phyloP scores from a whole-genome alignment of 1,284 basidiomycete species.

The Hortiboletus rubellus region DNA sequence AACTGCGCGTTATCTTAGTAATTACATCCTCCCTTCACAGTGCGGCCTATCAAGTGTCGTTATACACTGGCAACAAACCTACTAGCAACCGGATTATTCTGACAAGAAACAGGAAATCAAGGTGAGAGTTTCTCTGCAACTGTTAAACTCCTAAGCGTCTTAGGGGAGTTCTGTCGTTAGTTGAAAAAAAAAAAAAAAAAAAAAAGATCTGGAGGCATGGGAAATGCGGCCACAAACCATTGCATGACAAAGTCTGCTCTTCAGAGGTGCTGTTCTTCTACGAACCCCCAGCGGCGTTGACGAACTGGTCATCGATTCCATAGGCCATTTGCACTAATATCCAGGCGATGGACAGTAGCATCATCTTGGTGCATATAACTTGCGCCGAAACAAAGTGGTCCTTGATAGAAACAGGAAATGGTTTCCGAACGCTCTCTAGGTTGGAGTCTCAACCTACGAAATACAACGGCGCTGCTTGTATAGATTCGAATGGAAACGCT shows the following conservation, averaged over 20 bases:
- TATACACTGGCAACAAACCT: conserved; percentile 27
- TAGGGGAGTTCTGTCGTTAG: conserved; percentile 50
- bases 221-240: conserved; percentile 67
- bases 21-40: conserved; percentile 83
- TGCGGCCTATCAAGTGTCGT: conserved; percentile 68
- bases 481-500: conserved; percentile 49
- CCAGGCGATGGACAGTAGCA: conserved; percentile 48
- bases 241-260: conserved; percentile 69
- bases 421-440: conserved; percentile 61
- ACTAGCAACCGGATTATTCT: conserved; percentile 50
- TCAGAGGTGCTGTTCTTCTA: conserved; percentile 55
- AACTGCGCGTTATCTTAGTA: conserved; percentile 64
- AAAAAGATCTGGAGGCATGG: conserved; percentile 63
- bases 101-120: conserved; percentile 74
- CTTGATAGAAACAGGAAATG: conserved; percentile 52
- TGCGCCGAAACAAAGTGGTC: neutral
- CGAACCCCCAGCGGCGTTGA: neutral
- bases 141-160: conserved; percentile 76
- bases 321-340: conserved; percentile 36
- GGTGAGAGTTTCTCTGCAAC: conserved; percentile 41
- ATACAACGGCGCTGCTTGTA: conserved; percentile 38
- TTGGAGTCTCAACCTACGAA: conserved; percentile 51
- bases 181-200: conserved; percentile 59
- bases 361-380: conserved; percentile 53
- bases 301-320: conserved; percentile 1